These are phyloP conservation scores for Hypsizygus ulmarius DNA, from an alignment of 1,284 basidiomycete genomes.

Conservation along the genomic window DNA sequence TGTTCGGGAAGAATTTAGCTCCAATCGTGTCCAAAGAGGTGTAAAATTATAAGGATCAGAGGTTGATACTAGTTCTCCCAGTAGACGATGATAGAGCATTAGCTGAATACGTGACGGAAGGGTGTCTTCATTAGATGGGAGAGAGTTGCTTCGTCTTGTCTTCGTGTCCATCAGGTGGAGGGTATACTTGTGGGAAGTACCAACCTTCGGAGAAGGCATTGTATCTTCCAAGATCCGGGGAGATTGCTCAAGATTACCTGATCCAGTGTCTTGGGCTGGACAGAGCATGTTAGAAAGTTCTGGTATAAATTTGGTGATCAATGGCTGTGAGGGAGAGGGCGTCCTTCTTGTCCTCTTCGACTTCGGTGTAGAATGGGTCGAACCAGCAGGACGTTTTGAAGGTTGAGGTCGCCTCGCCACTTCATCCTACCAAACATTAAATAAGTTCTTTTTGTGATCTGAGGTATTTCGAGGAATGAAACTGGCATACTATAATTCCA, in stretches of 20 bases:
- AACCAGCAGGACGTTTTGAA: constrained; percentile 18
- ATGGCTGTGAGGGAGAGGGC: constrained; percentile 17
- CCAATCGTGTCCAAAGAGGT: constrained; percentile 51
- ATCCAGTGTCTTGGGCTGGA: not conserved
- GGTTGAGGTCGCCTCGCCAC: constrained; percentile 28
- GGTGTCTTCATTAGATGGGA: constrained; percentile 66
- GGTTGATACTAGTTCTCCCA: constrained; percentile 50
- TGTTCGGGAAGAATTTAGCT: constrained; percentile 40
- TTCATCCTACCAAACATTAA: constrained; percentile 23
- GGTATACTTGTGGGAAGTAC: not conserved
- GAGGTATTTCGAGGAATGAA: not conserved
- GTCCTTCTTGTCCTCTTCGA: constrained; percentile 23
- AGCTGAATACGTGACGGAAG: constrained; percentile 72
- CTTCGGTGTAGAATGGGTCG: constrained; percentile 22
- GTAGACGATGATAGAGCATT: constrained; percentile 80
- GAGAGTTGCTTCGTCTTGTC: constrained; percentile 51
- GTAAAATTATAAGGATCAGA: constrained; percentile 50
- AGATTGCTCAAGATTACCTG: not conserved
- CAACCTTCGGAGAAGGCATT: not conserved
- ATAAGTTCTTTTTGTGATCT: not conserved
- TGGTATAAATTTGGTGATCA: constrained; percentile 14
- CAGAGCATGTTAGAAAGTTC: not conserved
- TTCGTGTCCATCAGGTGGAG: constrained; percentile 75
- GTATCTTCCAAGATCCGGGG: not conserved
- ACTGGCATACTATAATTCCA: constrained; percentile 60